Conservation (phyloP, 352 stramenopile genomes). For the Pythium insidiosum region DNA sequence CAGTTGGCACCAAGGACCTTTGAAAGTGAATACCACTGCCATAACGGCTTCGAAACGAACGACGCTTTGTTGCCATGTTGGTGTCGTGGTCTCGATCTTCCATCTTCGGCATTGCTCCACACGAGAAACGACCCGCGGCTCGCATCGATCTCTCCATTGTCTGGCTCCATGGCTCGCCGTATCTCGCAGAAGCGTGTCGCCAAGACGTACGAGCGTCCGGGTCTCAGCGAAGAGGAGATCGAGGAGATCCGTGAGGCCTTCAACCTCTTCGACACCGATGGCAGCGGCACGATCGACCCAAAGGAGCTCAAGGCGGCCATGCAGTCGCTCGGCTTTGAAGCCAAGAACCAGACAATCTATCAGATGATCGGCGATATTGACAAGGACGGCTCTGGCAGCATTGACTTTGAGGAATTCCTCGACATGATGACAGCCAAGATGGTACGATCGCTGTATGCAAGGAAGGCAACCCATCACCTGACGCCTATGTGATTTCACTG, state of each 20-base stretch:
- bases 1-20: too few species aligned
- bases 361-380: slow-evolving; percentile 97
- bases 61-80: too few species aligned
- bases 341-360: slow-evolving; percentile 97
- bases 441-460: too few species aligned
- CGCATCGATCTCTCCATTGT: too few species aligned
- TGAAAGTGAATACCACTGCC: too few species aligned
- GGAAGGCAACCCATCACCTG: too few species aligned
- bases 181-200: slow-evolving; percentile 80
- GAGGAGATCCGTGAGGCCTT: slow-evolving; percentile 96
- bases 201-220: slow-evolving; percentile 88
- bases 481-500: slow-evolving; percentile 2
- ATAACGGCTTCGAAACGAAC: too few species aligned
- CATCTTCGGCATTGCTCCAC: too few species aligned
- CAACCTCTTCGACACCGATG: slow-evolving; percentile 96
- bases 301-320: slow-evolving; percentile 97
- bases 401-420: slow-evolving; percentile 97
- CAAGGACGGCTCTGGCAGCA: slow-evolving; percentile 92
- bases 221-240: slow-evolving; percentile 91
- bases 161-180: slow-evolving; percentile 37
- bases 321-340: slow-evolving; percentile 94
- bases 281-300: slow-evolving; percentile 93
- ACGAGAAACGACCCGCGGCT: too few species aligned
- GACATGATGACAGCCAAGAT: slow-evolving; percentile 97
- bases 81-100: too few species aligned